Evolutionary conservation across 805 yeast genomes (phyloP).

Genomic region (Metschnikowia anglica): DNA sequence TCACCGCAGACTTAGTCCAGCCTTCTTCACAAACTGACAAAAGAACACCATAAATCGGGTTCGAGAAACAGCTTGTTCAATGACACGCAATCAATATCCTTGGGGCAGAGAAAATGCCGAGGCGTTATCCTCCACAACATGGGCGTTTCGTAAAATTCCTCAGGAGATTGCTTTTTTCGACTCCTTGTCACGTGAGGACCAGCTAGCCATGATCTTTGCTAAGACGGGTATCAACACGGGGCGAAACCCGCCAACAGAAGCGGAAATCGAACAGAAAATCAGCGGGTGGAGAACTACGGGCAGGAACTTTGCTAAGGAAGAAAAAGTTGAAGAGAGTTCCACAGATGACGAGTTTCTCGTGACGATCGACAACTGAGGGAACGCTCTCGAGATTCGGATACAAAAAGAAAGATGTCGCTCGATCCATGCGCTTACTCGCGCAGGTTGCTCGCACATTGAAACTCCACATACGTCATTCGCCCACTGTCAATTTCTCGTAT

Average conservation of each 20-base stretch:
- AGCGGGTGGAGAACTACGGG: not conserved
- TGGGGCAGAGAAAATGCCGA: slow-evolving; percentile 10
- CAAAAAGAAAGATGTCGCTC: no score
- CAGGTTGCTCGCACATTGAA: no score
- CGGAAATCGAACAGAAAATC: slow-evolving; percentile 3
- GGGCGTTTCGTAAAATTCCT: slow-evolving; percentile 5
- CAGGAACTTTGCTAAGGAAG: not conserved
- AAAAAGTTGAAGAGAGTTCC: not conserved
- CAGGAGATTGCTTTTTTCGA: slow-evolving; percentile 6
- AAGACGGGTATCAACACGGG: slow-evolving; percentile 10
- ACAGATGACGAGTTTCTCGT: slow-evolving; percentile 6
- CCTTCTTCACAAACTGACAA: no score
- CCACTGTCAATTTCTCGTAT: not conserved
- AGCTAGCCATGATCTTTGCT: slow-evolving; percentile 8
- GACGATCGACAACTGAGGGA: not conserved
- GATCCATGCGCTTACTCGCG: no score
- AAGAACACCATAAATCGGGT: no score
- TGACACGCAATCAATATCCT: not conserved
- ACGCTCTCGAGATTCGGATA: no score
- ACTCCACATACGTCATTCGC: no score
- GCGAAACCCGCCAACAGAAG: slow-evolving; percentile 8
- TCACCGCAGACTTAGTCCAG: no score
- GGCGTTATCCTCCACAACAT: slow-evolving; percentile 1
- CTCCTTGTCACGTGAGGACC: slow-evolving; percentile 11
- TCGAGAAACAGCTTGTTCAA: no score